Conservation (phyloP, 2,329 filamentous ascomycete species). For the Massarina eburnea region DNA sequence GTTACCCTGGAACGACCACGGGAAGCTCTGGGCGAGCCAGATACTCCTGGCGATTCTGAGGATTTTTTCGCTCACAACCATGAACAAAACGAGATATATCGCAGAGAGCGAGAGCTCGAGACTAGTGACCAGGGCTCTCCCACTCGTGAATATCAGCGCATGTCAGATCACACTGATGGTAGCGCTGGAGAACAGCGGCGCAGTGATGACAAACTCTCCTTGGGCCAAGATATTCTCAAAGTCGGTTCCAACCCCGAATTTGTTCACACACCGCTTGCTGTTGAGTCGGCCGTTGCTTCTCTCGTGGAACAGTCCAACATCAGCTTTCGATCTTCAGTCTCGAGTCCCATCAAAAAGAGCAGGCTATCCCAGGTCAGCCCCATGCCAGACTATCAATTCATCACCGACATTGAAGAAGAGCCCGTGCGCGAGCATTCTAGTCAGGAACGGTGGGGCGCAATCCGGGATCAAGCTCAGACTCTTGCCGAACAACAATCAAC, state of each 20-base stretch:
- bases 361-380: slow-evolving; percentile 15
- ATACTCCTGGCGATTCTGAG: slow-evolving; percentile 45
- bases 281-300: slow-evolving; percentile 90
- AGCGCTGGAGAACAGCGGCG: slow-evolving; percentile 58
- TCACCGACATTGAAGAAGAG: slow-evolving; percentile 23
- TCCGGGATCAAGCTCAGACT: slow-evolving; percentile 47
- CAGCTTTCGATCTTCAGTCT: slow-evolving; percentile 49
- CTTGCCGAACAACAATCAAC: slow-evolving; percentile 26
- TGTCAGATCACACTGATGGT: slow-evolving; percentile 57
- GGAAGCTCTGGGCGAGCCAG: slow-evolving; percentile 47
- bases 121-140: slow-evolving; percentile 52
- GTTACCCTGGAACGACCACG: slow-evolving; percentile 54
- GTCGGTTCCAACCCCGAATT: slow-evolving; percentile 75
- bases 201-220: slow-evolving; percentile 51
- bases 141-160: slow-evolving; percentile 55
- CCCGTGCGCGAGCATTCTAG: slow-evolving; percentile 27
- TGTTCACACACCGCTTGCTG: slow-evolving; percentile 69
- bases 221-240: slow-evolving; percentile 70
- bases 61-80: slow-evolving; percentile 57
- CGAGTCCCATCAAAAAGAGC: slow-evolving; percentile 25
- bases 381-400: slow-evolving; percentile 49
- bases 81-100: slow-evolving; percentile 61
- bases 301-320: slow-evolving; percentile 81
- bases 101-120: slow-evolving; percentile 47
- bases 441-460: slow-evolving; percentile 30